Evolutionary conservation across 1,284 basidiomycete genomes (phyloP).

Genomic region (Ustilago tritici): DNA sequence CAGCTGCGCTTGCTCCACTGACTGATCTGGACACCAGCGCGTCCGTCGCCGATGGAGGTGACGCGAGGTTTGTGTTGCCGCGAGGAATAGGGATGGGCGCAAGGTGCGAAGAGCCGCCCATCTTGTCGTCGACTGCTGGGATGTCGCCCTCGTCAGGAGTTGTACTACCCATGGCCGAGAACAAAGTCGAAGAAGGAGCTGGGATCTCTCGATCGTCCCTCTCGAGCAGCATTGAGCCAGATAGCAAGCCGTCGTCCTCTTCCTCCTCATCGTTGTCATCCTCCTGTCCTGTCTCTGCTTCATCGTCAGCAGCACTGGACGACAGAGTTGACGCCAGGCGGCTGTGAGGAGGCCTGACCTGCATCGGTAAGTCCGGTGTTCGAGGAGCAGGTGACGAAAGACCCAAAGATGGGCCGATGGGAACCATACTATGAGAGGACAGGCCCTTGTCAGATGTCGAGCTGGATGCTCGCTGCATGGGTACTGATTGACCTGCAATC

Average conservation of each 20-base stretch:
- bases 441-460: conserved; percentile 21
- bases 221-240: conserved; percentile 44
- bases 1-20: conserved; percentile 12
- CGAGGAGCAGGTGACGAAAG: conserved; percentile 14
- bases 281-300: conserved; percentile 25
- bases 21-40: conserved; percentile 19
- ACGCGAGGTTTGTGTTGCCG: conserved; percentile 11
- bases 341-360: conserved; percentile 21
- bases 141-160: conserved; percentile 59
- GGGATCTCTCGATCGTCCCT: conserved; percentile 46
- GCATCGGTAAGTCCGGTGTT: conserved; percentile 18
- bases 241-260: conserved; percentile 31
- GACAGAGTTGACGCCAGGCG: conserved; percentile 26
- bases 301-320: conserved; percentile 35
- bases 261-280: conserved; percentile 35
- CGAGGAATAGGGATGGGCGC: conserved; percentile 59
- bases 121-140: conserved; percentile 55
- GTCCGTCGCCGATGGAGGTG: conserved; percentile 25
- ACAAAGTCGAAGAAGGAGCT: conserved; percentile 41
- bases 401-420: conserved; percentile 12
- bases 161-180: conserved; percentile 34
- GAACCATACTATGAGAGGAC: conserved; percentile 17
- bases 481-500: not conserved
- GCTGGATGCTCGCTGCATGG: conserved; percentile 28
- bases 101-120: conserved; percentile 50